These are phyloP conservation scores for Juncus effusus DNA, from an alignment of 176 grass and related monocot genomes.

Conservation along the genomic window DNA sequence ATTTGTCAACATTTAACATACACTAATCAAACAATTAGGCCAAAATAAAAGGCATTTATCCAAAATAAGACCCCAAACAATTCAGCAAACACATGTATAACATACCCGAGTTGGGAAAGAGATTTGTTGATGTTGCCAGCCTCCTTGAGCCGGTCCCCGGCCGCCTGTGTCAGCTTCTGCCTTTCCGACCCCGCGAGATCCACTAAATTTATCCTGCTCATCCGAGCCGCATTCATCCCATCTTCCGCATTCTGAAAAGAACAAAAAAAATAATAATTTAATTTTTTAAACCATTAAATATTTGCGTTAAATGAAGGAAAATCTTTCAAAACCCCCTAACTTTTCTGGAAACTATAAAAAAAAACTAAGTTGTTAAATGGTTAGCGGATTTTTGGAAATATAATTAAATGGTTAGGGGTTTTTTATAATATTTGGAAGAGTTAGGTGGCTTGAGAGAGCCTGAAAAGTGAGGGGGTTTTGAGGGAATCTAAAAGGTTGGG, in stretches of 20 bases:
- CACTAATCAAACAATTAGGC: too few species aligned
- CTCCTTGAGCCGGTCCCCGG: conserved; percentile 84
- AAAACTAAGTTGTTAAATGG: too few species aligned
- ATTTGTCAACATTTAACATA: too few species aligned
- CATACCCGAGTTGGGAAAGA: conserved; percentile 93
- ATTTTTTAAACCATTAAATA: neutral
- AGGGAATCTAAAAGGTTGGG: too few species aligned
- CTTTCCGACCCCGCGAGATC: conserved; percentile 97
- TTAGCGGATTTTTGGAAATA: too few species aligned
- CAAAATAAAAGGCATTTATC: too few species aligned
- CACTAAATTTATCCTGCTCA: conserved; percentile 93
- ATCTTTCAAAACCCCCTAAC: too few species aligned
- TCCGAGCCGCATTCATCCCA: conserved; percentile 64
- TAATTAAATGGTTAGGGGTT: too few species aligned
- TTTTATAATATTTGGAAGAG: too few species aligned
- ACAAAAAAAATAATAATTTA: conserved; percentile 11
- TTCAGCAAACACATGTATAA: neutral
- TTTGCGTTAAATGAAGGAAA: neutral
- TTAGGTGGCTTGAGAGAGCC: neutral
- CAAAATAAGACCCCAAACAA: too few species aligned
- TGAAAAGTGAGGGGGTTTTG: too few species aligned
- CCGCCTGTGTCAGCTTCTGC: conserved; percentile 78
- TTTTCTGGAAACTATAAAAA: too few species aligned
- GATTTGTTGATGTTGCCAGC: conserved; percentile 98
- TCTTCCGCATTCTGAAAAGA: conserved; percentile 56